phyloP scores from a whole-genome alignment of 1,284 basidiomycete species.

The Microbotryomycetes sp. region DNA sequence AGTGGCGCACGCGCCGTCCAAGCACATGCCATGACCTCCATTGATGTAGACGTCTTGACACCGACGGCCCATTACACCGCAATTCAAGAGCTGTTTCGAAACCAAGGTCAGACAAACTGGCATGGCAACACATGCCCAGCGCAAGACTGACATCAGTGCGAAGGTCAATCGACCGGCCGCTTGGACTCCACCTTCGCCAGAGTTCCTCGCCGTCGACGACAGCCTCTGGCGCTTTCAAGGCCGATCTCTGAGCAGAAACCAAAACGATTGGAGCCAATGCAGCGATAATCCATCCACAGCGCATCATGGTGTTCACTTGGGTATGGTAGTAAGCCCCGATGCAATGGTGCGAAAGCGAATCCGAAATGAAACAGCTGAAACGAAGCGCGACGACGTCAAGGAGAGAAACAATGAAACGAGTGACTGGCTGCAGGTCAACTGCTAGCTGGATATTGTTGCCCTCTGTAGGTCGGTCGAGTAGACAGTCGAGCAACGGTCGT shows the following conservation, averaged over 20 bases:
- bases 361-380: neutral
- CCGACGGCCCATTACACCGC: neutral
- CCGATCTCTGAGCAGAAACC: too few species aligned
- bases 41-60: neutral
- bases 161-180: neutral
- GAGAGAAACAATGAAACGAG: neutral
- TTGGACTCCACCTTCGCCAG: neutral
- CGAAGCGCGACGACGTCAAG: too few species aligned
- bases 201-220: neutral
- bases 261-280: neutral
- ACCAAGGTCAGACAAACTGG: too few species aligned
- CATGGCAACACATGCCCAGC: too few species aligned
- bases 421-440: neutral
- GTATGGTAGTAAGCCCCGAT: too few species aligned
- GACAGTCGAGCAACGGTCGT: too few species aligned
- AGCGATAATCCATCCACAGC: neutral
- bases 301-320: neutral
- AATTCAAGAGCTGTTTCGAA: neutral
- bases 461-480: neutral
- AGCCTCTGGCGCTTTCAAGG: too few species aligned
- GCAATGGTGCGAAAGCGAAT: too few species aligned
- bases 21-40: neutral
- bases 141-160: neutral
- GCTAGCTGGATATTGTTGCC: neutral
- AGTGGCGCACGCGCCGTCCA: neutral